A percentile compares a stretch with the other conserved stretches of the same genome.
phyloP scores from a whole-genome alignment of 305 asterid species.

The Withania somnifera region DNA sequence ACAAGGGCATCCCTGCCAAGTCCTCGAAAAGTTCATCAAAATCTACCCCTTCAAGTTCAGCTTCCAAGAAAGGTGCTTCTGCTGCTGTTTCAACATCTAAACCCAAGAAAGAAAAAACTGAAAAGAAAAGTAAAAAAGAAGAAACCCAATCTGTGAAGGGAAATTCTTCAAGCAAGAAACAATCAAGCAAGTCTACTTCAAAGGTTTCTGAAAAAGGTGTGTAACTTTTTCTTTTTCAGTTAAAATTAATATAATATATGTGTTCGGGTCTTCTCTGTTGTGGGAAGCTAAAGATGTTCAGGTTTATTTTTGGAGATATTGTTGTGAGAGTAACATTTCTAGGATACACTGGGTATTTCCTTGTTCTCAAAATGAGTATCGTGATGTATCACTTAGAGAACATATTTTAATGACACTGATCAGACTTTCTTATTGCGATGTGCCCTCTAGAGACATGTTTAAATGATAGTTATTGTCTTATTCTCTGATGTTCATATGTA shows the following conservation, averaged over 20 bases:
- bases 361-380: neutral
- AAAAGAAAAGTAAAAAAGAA: neutral
- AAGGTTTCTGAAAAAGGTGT: conserved; percentile 44
- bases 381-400: neutral
- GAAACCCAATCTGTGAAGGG: neutral
- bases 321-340: neutral
- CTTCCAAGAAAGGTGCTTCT: neutral
- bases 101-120: neutral
- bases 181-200: neutral
- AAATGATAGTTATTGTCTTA: neutral
- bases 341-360: neutral
- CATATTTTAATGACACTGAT: neutral
- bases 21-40: conserved; percentile 30
- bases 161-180: neutral
- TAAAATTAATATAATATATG: neutral
- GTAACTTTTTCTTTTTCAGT: neutral
- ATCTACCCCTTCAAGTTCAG: conserved; percentile 31
- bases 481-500: neutral
- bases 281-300: neutral
- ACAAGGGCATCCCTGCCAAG: conserved; percentile 29
- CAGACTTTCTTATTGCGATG: neutral
- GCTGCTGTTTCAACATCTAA: neutral
- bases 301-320: neutral
- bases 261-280: neutral
- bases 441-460: neutral